Evolutionary conservation across 192 early-diverging fungal genomes (phyloP).

Genomic region (Entomortierella lignicola): DNA sequence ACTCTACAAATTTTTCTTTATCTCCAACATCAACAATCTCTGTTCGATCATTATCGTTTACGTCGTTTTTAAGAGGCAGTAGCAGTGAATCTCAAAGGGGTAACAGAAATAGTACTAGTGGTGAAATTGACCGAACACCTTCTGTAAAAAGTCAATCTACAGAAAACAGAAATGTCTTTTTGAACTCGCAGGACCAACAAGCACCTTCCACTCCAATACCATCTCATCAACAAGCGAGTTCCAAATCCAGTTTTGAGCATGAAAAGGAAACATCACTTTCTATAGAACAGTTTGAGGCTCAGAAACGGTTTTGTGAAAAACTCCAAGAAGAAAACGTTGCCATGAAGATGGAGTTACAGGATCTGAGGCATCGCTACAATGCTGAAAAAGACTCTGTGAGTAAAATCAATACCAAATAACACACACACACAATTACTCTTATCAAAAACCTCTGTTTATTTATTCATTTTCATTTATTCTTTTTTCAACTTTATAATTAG

Average conservation of each 20-base stretch:
- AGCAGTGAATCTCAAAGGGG: slow-evolving; percentile 9
- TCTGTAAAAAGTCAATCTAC: slow-evolving; percentile 1
- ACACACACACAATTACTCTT: no score
- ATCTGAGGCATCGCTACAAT: slow-evolving; percentile 24
- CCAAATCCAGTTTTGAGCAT: neutral
- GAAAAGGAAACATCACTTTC: neutral
- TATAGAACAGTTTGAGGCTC: slow-evolving; percentile 12
- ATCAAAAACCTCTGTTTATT: neutral
- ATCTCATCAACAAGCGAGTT: neutral
- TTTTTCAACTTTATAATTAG: slow-evolving; percentile 5
- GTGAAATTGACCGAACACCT: neutral
- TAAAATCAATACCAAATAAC: no score
- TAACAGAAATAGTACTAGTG: neutral
- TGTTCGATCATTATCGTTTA: slow-evolving; percentile 17
- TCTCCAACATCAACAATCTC: slow-evolving; percentile 8
- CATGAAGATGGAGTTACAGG: slow-evolving; percentile 37
- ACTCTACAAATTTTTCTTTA: neutral
- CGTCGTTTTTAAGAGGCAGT: slow-evolving; percentile 26
- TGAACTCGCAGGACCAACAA: neutral
- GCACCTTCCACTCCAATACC: neutral
- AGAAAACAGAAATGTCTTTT: neutral
- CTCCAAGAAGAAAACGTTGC: slow-evolving; percentile 33
- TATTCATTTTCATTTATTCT: neutral
- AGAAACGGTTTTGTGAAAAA: slow-evolving; percentile 30
- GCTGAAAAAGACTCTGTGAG: slow-evolving; percentile 42